A percentile compares a stretch with the other conserved stretches of the same genome.
Evolutionary conservation across 495 filamentous ascomycete genomes (phyloP).

Genomic region (Parathielavia hyrcaniae): DNA sequence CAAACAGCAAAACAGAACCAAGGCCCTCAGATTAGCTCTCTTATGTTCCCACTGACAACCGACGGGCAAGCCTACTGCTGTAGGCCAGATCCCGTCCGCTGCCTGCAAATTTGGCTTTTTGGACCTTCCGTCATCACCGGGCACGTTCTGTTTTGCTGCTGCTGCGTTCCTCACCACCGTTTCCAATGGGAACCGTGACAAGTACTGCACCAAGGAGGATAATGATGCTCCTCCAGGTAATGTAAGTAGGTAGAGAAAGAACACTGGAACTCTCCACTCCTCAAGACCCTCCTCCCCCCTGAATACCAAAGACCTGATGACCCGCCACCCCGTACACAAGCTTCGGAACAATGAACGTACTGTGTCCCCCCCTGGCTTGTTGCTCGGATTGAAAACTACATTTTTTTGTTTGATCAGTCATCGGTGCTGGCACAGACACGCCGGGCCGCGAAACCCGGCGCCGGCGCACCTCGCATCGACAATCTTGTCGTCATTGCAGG

Average conservation of each 20-base stretch:
- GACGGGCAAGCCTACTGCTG: constrained; percentile 19
- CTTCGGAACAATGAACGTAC: background rate
- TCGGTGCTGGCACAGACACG: constrained; percentile 29
- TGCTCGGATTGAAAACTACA: constrained; percentile 58
- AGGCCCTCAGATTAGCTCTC: constrained; percentile 59
- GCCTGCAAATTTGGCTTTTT: constrained; percentile 62
- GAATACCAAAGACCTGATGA: too few relatives aligned
- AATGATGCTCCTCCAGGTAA: too few relatives aligned
- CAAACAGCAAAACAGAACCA: constrained; percentile 1
- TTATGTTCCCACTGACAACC: constrained; percentile 53
- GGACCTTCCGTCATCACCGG: constrained; percentile 53
- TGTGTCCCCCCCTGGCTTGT: constrained; percentile 4
- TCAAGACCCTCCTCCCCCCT: background rate
- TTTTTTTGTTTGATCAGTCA: constrained; percentile 33
- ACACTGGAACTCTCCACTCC: constrained; percentile 1
- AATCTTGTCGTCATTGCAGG: constrained; percentile 25
- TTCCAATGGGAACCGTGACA: background rate
- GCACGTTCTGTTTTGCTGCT: constrained; percentile 30
- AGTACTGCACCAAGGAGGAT: too few relatives aligned
- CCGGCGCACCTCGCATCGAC: constrained; percentile 18
- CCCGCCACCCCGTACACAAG: background rate
- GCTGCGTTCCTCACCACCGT: too few relatives aligned
- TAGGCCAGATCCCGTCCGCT: constrained; percentile 34
- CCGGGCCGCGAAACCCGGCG: background rate
- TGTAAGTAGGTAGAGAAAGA: constrained; percentile 8